Evolutionary conservation across 192 early-diverging fungal species (phyloP).

Genomic region (Podila horticola): DNA sequence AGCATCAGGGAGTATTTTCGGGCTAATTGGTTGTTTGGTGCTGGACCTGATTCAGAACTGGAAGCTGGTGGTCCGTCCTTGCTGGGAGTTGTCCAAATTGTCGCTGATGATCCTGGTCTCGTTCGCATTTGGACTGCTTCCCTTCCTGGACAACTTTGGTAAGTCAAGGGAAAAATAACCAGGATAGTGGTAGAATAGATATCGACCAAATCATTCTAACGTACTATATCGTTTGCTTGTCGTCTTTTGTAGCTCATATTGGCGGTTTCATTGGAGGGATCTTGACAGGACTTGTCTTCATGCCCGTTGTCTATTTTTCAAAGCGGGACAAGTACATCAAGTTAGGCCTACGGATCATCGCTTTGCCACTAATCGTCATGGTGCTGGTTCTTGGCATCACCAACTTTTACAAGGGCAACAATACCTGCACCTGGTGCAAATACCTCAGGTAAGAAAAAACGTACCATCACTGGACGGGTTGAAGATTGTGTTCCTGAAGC

Average conservation of each 20-base stretch:
- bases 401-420: conserved; percentile 59
- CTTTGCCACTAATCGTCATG: conserved; percentile 51
- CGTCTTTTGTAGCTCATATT: conserved; percentile 67
- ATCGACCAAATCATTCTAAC: neutral
- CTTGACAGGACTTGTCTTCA: conserved; percentile 73
- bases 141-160: conserved; percentile 82
- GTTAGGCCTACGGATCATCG: conserved; percentile 43
- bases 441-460: conserved; percentile 55
- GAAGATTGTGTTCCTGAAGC: neutral
- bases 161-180: neutral
- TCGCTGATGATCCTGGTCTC: conserved; percentile 69
- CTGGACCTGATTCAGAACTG: conserved; percentile 86
- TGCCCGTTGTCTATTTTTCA: conserved; percentile 74
- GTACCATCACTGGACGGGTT: too few species aligned
- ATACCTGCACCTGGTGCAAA: conserved; percentile 70
- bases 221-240: neutral
- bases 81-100: conserved; percentile 68
- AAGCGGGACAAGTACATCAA: conserved; percentile 52
- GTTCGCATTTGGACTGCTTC: conserved; percentile 78
- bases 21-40: conserved; percentile 80
- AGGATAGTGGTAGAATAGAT: neutral
- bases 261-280: conserved; percentile 79
- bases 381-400: conserved; percentile 55
- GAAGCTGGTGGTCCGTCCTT: conserved; percentile 70
- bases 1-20: conserved; percentile 68